phyloP scores from a whole-genome alignment of 2,329 filamentous ascomycete genomes.

The Cladophialophora yegresii region DNA sequence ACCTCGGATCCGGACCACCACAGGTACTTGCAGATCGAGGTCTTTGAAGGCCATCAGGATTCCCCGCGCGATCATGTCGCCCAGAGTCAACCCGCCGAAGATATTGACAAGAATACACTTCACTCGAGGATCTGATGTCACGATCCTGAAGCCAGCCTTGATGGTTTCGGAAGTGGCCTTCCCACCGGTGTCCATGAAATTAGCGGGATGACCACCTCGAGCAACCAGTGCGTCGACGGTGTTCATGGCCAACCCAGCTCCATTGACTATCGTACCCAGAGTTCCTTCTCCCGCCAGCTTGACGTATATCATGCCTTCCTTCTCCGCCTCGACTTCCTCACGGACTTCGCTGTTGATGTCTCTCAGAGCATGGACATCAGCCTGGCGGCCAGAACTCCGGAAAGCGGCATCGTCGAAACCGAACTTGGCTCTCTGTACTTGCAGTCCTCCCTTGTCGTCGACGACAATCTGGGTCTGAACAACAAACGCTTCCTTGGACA shows the following conservation, averaged over 20 bases:
- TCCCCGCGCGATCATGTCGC: conserved; percentile 79
- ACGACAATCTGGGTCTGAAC: conserved; percentile 56
- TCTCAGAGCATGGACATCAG: conserved; percentile 61
- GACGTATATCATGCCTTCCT: conserved; percentile 77
- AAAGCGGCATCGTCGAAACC: conserved; percentile 72
- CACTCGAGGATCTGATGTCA: conserved; percentile 70
- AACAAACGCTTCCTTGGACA: conserved; percentile 65
- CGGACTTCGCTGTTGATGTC: conserved; percentile 55
- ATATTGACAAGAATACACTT: conserved; percentile 73
- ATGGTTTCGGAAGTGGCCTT: conserved; percentile 84
- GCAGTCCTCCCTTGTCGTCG: conserved; percentile 46
- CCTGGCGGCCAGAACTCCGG: conserved; percentile 62
- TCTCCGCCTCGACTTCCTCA: conserved; percentile 64
- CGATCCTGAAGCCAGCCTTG: conserved; percentile 71
- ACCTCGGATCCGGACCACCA: conserved; percentile 75
- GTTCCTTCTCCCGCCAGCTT: conserved; percentile 59
- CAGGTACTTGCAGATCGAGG: conserved; percentile 65
- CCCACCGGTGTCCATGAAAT: conserved; percentile 87
- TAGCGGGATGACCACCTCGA: conserved; percentile 69
- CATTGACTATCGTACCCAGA: conserved; percentile 79
- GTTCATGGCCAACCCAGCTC: conserved; percentile 87
- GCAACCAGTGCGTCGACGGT: conserved; percentile 76
- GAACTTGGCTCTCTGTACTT: conserved; percentile 59
- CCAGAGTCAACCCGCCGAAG: conserved; percentile 69
- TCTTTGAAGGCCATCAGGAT: conserved; percentile 73